Base-by-base conservation (phyloP, 2,329 filamentous ascomycete species). In the Lachnellula arida region DNA sequence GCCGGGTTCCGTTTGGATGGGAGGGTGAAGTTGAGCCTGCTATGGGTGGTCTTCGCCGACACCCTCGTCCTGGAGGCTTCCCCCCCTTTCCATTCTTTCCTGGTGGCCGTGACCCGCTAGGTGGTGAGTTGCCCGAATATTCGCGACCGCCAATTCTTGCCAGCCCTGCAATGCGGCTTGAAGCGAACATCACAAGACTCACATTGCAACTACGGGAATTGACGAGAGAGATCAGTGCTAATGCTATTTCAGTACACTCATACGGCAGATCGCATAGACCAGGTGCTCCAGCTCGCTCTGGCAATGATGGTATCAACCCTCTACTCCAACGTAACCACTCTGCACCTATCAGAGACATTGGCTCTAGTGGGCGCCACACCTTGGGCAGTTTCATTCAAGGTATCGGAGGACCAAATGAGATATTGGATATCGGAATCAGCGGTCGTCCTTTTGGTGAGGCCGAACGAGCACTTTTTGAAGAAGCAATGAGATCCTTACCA, bases 291-390 rank as follows among this genome's bases (percentile, higher is more conserved):
- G 76, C 80, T 34, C 74, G 81, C 51, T 78, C 81, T 55, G 78
- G 78, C 28, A 91, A 96, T 61, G 92, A 97, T 68, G 91, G 91
- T 3, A 79, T 85, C 22, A 97, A 97, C 67, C 93, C 93, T 44
- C 78, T 97, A 12, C 82, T 97, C 53, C 87, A 91, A 61, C 86
- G 89, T 54, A 72, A 73, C 46, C 72, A 59, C 39, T 53, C 68
- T 48, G 73, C 75, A 22, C 65, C 72, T 25, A 71, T 68, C 23
- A 74, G 75, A 54, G 79, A 84, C 28, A 32, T 14, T 17, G 67
- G 67, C 35, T 67, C 77, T 8, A 76, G 80, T 51, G 80, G 81
- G 48, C 73, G 75, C 46, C 71, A 73, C 40, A 73, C 76, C 37
- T 68, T 80, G 32, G 72, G 76, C n/a, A 76, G 76, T 51, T 75